Conservation (phyloP, 2,329 filamentous ascomycete genomes). For the Rhinocladiella similis region DNA sequence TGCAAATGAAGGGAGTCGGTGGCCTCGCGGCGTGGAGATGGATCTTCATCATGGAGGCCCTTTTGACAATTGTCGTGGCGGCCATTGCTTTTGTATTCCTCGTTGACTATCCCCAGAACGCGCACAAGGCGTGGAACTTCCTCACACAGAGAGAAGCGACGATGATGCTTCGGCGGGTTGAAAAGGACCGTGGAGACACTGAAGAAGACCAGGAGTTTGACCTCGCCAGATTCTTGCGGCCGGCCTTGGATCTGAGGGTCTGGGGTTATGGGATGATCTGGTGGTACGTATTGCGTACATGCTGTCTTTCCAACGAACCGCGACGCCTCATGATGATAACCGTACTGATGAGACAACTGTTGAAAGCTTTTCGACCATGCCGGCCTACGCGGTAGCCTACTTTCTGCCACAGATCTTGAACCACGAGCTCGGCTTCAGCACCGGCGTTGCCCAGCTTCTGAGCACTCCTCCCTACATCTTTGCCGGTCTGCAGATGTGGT, state of each 20-base stretch:
- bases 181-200: conserved; percentile 59
- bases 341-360: background rate
- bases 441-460: conserved; percentile 30
- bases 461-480: conserved; percentile 33
- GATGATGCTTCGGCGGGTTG: conserved; percentile 41
- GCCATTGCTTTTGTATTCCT: conserved; percentile 30
- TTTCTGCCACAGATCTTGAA: conserved; percentile 26
- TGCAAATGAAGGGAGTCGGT: conserved; percentile 19
- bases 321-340: conserved; percentile 25
- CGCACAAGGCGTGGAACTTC: conserved; percentile 26
- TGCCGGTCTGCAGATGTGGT: conserved; percentile 27
- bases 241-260: conserved; percentile 49
- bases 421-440: conserved; percentile 32
- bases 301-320: conserved; percentile 5
- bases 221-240: conserved; percentile 44
- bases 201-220: conserved; percentile 47
- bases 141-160: conserved; percentile 18
- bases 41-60: conserved; percentile 26
- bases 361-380: conserved; percentile 26
- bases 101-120: conserved; percentile 34
- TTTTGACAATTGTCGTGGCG: conserved; percentile 31
- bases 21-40: background rate
- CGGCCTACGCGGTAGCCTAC: conserved; percentile 38
- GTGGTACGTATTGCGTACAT: conserved; percentile 36
- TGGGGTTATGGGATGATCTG: conserved; percentile 55